phyloP scores from a whole-genome alignment of 164 flowering plant genomes.

The Dillenia turbinata region DNA sequence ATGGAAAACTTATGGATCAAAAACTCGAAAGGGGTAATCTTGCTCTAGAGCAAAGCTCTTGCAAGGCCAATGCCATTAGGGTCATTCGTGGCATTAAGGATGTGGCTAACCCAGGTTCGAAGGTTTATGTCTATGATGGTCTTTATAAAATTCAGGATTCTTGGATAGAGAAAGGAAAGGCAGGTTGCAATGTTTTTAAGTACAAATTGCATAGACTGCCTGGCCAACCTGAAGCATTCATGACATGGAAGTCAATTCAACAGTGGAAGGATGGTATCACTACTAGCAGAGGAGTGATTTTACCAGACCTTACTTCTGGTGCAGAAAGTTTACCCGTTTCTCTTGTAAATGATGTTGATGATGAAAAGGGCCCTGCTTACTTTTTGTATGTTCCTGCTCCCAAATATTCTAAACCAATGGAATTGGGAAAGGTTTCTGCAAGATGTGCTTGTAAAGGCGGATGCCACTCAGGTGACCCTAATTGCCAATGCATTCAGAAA shows the following conservation, averaged over 20 bases:
- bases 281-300: constrained; percentile 30
- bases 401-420: constrained; percentile 27
- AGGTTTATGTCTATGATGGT: constrained; percentile 56
- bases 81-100: constrained; percentile 49
- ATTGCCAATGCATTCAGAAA: constrained; percentile 32
- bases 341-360: constrained; percentile 56
- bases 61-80: constrained; percentile 40
- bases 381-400: constrained; percentile 31
- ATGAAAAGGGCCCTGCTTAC: constrained; percentile 43
- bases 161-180: constrained; percentile 46
- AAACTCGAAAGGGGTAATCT: constrained; percentile 65
- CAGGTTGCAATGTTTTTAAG: constrained; percentile 45
- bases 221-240: constrained; percentile 46
- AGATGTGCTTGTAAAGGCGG: constrained; percentile 29
- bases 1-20: constrained; percentile 33
- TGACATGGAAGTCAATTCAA: constrained; percentile 40
- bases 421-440: constrained; percentile 13
- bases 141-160: constrained; percentile 44
- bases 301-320: constrained; percentile 46
- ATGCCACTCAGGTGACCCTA: constrained; percentile 31
- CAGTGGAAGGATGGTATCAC: constrained; percentile 33
- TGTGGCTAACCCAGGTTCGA: constrained; percentile 16
- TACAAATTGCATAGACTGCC: constrained; percentile 40
- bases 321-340: constrained; percentile 45
- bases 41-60: constrained; percentile 48